phyloP scores from a whole-genome alignment of 441 rosid species.

The Brassica hybrid region DNA sequence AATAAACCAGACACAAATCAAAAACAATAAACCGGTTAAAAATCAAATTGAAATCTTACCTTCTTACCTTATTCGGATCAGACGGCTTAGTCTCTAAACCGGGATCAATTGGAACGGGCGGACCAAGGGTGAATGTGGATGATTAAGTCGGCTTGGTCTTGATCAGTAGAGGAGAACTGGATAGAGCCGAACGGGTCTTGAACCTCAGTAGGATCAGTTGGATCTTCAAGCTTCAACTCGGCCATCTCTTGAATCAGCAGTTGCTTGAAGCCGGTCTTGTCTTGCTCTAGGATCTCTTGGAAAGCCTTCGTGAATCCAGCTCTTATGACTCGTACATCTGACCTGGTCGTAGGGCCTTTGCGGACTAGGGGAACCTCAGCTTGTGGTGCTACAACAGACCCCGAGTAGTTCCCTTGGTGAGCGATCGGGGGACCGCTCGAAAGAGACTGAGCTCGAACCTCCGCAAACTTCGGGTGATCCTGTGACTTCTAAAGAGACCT shows the following conservation, averaged over 20 bases:
- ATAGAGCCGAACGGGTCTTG: not conserved
- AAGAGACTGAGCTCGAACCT: too few species aligned
- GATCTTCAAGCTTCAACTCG: not conserved
- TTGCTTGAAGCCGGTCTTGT: not conserved
- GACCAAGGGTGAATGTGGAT: not conserved
- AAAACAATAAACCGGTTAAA: not conserved
- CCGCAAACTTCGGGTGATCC: too few species aligned
- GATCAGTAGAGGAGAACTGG: not conserved
- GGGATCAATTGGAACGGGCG: not conserved
- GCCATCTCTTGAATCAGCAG: not conserved
- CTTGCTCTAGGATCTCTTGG: not conserved
- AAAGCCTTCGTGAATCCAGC: not conserved
- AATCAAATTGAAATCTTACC: not conserved
- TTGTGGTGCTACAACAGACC: not conserved
- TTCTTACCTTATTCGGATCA: not conserved
- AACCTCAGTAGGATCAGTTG: not conserved
- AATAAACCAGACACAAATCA: not conserved
- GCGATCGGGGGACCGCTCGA: too few species aligned
- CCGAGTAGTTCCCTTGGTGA: too few species aligned
- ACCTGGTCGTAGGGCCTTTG: not conserved
- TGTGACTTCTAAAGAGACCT: too few species aligned
- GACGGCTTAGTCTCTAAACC: not conserved
- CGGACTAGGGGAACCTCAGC: not conserved
- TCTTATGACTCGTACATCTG: not conserved
- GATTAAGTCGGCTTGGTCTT: not conserved